Evolutionary conservation across 2,329 filamentous ascomycete species (phyloP).

Genomic region (Hymenoscyphus infarciens): DNA sequence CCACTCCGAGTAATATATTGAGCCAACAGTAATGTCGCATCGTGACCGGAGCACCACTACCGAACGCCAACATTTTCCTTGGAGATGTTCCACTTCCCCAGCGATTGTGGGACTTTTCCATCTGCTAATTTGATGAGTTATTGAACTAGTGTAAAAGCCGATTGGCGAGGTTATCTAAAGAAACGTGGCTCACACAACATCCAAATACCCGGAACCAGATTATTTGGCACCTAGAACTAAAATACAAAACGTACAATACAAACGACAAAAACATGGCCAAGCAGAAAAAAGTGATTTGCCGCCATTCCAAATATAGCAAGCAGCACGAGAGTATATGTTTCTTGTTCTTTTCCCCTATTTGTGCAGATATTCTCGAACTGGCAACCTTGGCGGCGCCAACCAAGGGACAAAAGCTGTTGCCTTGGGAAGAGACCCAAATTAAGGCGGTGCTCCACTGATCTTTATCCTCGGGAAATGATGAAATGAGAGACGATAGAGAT

Average conservation of each 20-base stretch:
- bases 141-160: constrained; percentile 3
- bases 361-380: not conserved
- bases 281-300: not conserved
- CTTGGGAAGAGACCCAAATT: not conserved
- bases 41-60: not conserved
- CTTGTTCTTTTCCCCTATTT: not conserved
- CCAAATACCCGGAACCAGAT: constrained; percentile 8
- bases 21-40: not conserved
- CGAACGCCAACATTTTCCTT: not conserved
- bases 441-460: not conserved
- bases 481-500: not conserved
- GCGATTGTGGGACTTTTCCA: not conserved
- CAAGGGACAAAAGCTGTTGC: constrained; percentile 3
- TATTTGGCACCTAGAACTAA: not conserved
- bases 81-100: not conserved
- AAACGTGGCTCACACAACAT: constrained; percentile 1
- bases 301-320: not conserved
- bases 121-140: not conserved
- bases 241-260: not conserved
- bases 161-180: constrained; percentile 7
- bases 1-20: constrained; percentile 5
- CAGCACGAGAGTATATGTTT: not conserved
- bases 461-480: not conserved
- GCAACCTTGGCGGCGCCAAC: not conserved
- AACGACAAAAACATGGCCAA: not conserved